A percentile compares a stretch with the other conserved stretches of the same genome.
These are phyloP conservation scores for Lipomyces lipofer DNA, from an alignment of 805 yeast genomes.

Conservation along the genomic window DNA sequence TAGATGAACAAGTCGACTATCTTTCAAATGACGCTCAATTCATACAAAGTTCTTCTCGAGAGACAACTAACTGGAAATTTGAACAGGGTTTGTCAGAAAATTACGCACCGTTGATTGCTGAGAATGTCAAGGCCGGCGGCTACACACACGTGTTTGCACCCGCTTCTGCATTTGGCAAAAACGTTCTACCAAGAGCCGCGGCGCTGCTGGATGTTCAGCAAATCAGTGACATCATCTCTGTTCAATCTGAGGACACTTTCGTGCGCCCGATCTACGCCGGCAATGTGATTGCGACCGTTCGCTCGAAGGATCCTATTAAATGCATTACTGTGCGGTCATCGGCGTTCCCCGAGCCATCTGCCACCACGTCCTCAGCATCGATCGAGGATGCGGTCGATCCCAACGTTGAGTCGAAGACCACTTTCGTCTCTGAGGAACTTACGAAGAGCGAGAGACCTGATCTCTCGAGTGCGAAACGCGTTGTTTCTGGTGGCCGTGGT, in stretches of 20 bases:
- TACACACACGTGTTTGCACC: constrained; percentile 75
- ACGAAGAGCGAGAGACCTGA: constrained; percentile 86
- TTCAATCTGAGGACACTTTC: constrained; percentile 68
- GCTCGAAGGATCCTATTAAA: constrained; percentile 62
- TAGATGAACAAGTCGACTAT: no score
- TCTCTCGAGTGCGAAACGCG: constrained; percentile 74
- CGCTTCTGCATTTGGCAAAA: constrained; percentile 86
- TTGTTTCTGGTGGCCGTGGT: constrained; percentile 94
- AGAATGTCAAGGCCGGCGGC: constrained; percentile 46
- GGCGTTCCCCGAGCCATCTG: constrained; percentile 59
- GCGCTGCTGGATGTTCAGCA: constrained; percentile 88
- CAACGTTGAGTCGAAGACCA: constrained; percentile 43
- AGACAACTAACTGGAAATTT: background rate
- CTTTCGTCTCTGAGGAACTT: constrained; percentile 76
- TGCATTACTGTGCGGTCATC: constrained; percentile 81
- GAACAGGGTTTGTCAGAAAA: constrained; percentile 66
- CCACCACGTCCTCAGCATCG: constrained; percentile 43
- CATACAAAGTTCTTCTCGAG: no score
- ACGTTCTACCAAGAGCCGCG: constrained; percentile 80
- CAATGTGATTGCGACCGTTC: constrained; percentile 82
- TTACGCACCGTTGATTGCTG: constrained; percentile 64
- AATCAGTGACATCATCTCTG: constrained; percentile 73
- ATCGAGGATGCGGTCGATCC: constrained; percentile 51
- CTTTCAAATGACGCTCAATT: background rate
- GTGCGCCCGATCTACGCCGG: constrained; percentile 96